Evolutionary conservation across 768 basidiomycete genomes (phyloP).

Genomic region (Tricholoma furcatifolium): DNA sequence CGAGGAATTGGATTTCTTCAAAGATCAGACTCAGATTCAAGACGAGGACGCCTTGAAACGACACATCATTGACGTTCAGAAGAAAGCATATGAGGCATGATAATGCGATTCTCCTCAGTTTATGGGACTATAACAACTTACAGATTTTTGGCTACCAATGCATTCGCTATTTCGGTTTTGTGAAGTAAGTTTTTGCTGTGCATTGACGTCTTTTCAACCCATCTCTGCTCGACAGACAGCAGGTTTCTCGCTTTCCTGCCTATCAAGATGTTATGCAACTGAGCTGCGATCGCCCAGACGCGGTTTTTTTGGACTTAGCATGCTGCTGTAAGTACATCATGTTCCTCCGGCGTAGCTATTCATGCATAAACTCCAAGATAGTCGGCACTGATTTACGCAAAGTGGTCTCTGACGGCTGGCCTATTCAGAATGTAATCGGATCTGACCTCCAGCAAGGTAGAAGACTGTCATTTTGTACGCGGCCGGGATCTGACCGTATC

Average conservation of each 20-base stretch:
- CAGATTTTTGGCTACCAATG: conserved; percentile 37
- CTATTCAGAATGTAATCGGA: conserved; percentile 17
- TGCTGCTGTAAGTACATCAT: conserved; percentile 20
- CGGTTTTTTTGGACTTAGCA: conserved; percentile 23
- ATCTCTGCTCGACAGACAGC: conserved; percentile 10
- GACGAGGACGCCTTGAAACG: conserved; percentile 35
- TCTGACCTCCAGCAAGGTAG: conserved; percentile 22
- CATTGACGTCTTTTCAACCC: background rate
- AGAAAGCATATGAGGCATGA: conserved; percentile 24
- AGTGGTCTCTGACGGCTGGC: conserved; percentile 21
- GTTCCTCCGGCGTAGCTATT: background rate
- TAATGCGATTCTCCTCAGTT: background rate
- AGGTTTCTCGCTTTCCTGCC: conserved; percentile 18
- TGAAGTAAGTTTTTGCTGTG: conserved; percentile 19
- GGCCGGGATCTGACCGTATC: background rate
- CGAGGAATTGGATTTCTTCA: conserved; percentile 34
- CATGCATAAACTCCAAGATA: background rate
- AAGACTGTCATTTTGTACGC: background rate
- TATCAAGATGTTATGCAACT: conserved; percentile 19
- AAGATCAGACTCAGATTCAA: conserved; percentile 31
- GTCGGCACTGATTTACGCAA: conserved; percentile 24
- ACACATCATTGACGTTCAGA: conserved; percentile 36
- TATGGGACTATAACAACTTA: background rate
- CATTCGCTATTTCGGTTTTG: conserved; percentile 34
- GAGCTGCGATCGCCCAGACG: conserved; percentile 11